Percentiles rank a stretch among this genome's conserved stretches.
phyloP scores from a whole-genome alignment of 108 stramenopile species.

The Phaeodactylum tricornutum region DNA sequence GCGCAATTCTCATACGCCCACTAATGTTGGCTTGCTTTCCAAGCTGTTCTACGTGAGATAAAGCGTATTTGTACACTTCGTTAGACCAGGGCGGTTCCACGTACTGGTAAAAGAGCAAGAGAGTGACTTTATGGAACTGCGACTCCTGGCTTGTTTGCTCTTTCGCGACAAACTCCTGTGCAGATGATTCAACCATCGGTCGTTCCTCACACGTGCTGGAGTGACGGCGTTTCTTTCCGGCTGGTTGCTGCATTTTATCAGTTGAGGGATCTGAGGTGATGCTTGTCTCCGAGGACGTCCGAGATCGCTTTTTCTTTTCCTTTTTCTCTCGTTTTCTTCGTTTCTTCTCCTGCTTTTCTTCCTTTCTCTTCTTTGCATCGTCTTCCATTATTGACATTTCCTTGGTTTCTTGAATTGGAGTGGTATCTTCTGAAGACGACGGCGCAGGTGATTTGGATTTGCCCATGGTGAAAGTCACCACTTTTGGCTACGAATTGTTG shows the following conservation, averaged over 20 bases:
- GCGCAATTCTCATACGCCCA: conserved; percentile 78
- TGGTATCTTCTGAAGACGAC: too few species aligned
- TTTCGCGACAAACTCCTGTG: neutral
- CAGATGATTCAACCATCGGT: neutral
- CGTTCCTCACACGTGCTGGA: neutral
- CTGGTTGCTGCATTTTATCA: neutral
- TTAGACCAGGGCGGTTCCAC: conserved; percentile 77
- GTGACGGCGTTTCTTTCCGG: neutral
- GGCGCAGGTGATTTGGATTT: too few species aligned
- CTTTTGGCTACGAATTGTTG: too few species aligned
- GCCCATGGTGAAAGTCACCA: too few species aligned
- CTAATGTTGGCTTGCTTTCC: conserved; percentile 42
- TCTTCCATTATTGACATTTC: too few species aligned
- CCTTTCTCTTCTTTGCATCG: conserved; percentile 27
- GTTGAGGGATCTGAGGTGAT: neutral
- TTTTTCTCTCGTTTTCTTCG: conserved; percentile 9
- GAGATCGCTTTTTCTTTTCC: conserved; percentile 3
- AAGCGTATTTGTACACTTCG: conserved; percentile 36
- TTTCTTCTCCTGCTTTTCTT: conserved; percentile 8
- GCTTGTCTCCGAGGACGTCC: neutral
- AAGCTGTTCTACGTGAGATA: conserved; percentile 25
- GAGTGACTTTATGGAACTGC: conserved; percentile 16
- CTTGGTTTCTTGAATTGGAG: too few species aligned
- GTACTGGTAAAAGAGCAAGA: conserved; percentile 87
- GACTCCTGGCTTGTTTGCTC: neutral